phyloP scores from a whole-genome alignment of 1,284 basidiomycete genomes.

The Sporisorium iseilematis-ciliati region DNA sequence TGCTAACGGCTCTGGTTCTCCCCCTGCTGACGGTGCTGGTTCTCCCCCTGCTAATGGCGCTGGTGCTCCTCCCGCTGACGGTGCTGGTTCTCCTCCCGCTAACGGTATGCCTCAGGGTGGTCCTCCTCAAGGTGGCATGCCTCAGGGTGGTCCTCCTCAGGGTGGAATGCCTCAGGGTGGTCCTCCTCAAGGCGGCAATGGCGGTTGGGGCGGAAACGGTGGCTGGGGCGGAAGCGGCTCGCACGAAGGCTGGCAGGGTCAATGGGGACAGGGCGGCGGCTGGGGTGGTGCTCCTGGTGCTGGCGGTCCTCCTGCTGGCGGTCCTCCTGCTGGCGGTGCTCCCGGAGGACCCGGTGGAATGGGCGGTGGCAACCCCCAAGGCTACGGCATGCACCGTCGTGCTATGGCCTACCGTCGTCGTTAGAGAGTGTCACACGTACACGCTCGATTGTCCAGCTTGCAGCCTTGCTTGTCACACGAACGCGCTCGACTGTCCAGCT shows the following conservation, averaged over 20 bases:
- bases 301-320: constrained; percentile 5
- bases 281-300: not conserved
- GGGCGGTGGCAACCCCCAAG: not conserved
- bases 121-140: not conserved
- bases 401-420: constrained; percentile 19
- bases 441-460: too few relatives aligned
- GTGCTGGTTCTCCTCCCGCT: not conserved
- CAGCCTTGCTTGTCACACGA: too few relatives aligned
- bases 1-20: not conserved
- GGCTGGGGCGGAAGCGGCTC: too few relatives aligned
- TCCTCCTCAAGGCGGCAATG: not conserved
- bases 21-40: constrained; percentile 1
- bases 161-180: not conserved
- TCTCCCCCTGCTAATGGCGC: not conserved
- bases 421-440: not conserved
- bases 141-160: not conserved
- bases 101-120: not conserved
- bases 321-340: constrained; percentile 7
- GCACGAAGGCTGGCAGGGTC: too few relatives aligned
- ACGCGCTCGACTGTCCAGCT: not conserved
- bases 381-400: constrained; percentile 20
- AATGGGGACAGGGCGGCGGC: too few relatives aligned
- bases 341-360: not conserved
- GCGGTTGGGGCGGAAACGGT: constrained; percentile 2
- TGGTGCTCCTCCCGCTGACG: not conserved